A percentile compares a stretch with the other conserved stretches of the same genome.
These are phyloP conservation scores for Codiaeum variegatum DNA, from an alignment of 441 rosid genomes.

Conservation along the genomic window DNA sequence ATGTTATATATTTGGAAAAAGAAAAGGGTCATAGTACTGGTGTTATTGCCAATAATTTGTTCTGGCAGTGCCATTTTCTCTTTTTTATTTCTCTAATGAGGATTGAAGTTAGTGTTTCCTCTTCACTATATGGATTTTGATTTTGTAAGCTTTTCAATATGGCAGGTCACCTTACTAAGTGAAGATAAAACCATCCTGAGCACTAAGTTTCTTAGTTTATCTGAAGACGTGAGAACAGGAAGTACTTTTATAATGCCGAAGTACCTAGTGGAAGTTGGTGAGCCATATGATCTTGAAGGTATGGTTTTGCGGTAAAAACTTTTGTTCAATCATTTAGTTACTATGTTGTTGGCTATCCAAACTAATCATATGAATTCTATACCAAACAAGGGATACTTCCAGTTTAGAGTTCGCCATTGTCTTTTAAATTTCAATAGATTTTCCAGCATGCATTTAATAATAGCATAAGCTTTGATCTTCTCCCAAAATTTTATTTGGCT, in stretches of 20 bases:
- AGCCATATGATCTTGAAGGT: constrained; percentile 8
- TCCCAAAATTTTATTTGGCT: background rate
- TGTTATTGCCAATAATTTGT: background rate
- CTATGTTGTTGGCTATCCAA: background rate
- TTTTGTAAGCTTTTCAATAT: background rate
- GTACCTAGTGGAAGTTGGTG: constrained; percentile 16
- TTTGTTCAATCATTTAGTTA: background rate
- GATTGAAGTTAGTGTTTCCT: background rate
- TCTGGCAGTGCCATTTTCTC: background rate
- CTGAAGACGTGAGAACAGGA: constrained; percentile 12
- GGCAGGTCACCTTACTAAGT: constrained; percentile 10
- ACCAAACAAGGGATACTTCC: background rate
- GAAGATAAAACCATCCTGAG: constrained; percentile 14
- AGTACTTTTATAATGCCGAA: constrained; percentile 2
- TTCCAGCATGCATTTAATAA: background rate
- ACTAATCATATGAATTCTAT: background rate
- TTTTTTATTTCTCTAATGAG: background rate
- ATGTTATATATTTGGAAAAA: background rate
- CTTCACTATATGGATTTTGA: background rate
- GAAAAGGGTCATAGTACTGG: background rate
- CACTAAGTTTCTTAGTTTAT: constrained; percentile 4
- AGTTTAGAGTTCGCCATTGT: background rate
- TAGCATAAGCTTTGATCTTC: background rate
- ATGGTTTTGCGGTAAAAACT: background rate
- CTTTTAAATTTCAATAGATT: background rate